Percentiles rank a stretch among this genome's conserved stretches.
Conservation (phyloP, 176 grass and related monocot genomes). For the Musa beccarii region DNA sequence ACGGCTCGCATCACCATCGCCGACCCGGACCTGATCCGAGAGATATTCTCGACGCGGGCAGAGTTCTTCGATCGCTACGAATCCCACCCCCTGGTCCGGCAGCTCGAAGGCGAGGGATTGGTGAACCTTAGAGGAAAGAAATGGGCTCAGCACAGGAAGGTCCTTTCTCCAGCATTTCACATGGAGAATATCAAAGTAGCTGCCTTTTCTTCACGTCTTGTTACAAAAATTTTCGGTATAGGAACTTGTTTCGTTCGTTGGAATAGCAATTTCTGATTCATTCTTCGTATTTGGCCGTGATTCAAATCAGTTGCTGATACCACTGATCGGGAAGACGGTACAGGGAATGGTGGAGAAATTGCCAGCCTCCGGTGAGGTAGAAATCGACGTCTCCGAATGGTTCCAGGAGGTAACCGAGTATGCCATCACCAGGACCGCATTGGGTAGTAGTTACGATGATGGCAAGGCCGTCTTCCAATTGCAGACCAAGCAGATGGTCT, state of each 20-base stretch:
- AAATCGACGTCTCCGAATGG: conserved; percentile 79
- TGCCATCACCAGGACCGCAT: conserved; percentile 54
- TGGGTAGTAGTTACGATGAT: conserved; percentile 66
- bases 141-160: conserved; percentile 78
- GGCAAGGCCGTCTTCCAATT: conserved; percentile 59
- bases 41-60: conserved; percentile 59
- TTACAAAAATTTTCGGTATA: not conserved
- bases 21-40: conserved; percentile 70
- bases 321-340: conserved; percentile 51
- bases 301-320: conserved; percentile 50
- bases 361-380: conserved; percentile 58
- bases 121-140: conserved; percentile 67
- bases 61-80: conserved; percentile 79
- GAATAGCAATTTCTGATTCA: not conserved
- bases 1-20: conserved; percentile 62
- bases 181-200: conserved; percentile 79
- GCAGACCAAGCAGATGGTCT: conserved; percentile 67
- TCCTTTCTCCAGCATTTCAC: conserved; percentile 57
- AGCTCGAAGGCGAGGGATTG: conserved; percentile 82
- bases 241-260: not conserved
- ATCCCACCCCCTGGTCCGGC: conserved; percentile 64
- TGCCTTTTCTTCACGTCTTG: not conserved
- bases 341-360: conserved; percentile 46
- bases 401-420: conserved; percentile 72
- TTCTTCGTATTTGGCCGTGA: not conserved